Evolutionary conservation across 78 protist genomes (phyloP).

Genomic region (Planoprotostelium fungivorum): DNA sequence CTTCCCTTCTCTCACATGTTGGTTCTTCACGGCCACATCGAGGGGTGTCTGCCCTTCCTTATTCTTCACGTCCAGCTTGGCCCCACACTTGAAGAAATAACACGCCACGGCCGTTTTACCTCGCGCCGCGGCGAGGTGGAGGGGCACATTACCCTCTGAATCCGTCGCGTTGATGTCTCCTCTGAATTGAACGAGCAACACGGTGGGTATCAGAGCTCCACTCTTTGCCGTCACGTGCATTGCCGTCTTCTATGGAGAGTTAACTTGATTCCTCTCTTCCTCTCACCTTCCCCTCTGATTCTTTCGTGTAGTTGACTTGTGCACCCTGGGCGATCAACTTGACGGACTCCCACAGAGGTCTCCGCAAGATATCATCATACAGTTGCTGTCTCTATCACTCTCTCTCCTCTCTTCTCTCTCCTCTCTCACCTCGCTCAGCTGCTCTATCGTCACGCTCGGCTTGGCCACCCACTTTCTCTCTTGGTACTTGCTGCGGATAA

Average conservation of each 20-base stretch:
- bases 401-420: not conserved
- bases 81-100: not conserved
- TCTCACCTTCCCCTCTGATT: not conserved
- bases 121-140: not conserved
- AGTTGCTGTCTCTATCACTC: not conserved
- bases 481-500: conserved; percentile 6
- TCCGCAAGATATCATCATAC: not conserved
- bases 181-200: not conserved
- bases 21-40: conserved; percentile 42
- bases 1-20: not conserved
- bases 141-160: not conserved
- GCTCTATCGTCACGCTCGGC: not conserved
- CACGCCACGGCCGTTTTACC: not conserved
- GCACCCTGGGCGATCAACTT: conserved; percentile 57
- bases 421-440: not conserved
- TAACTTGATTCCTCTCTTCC: no score
- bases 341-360: not conserved
- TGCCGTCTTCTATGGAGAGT: not conserved
- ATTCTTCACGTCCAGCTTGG: conserved; percentile 7
- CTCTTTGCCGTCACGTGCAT: not conserved
- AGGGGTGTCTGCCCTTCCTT: conserved; percentile 29
- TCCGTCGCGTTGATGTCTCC: not conserved
- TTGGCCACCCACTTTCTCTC: not conserved
- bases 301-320: conserved; percentile 12
- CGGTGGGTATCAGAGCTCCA: not conserved